Percentiles rank a stretch among this genome's conserved stretches.
phyloP scores from a whole-genome alignment of 768 basidiomycete genomes.

The Rhodotorula diobovata region DNA sequence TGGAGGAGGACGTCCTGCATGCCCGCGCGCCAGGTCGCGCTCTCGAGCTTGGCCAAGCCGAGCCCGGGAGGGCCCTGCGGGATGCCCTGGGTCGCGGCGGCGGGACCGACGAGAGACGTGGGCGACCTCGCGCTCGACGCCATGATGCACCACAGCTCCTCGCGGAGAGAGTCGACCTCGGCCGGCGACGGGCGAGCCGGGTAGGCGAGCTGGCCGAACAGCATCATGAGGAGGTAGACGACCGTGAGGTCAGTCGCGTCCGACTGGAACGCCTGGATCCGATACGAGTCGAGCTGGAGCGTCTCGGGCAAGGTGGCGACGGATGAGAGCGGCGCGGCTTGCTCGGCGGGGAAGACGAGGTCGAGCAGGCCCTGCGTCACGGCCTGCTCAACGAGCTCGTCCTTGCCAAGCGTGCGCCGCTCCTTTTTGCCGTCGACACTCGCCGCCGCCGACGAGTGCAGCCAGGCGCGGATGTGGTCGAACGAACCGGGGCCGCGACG shows the following conservation, averaged over 20 bases:
- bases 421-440: conserved; percentile 3
- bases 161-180: conserved; percentile 62
- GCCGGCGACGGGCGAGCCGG: conserved; percentile 37
- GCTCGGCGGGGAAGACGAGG: conserved; percentile 46
- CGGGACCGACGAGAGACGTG: conserved; percentile 9
- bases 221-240: conserved; percentile 72
- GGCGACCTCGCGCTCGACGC: conserved; percentile 3
- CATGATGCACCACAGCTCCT: conserved; percentile 67
- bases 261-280: conserved; percentile 61
- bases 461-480: conserved; percentile 64
- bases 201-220: conserved; percentile 65
- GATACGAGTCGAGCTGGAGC: conserved; percentile 69
- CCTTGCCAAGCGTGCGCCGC: conserved; percentile 50
- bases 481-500: conserved; percentile 10
- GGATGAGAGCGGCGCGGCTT: conserved; percentile 3
- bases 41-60: conserved; percentile 31
- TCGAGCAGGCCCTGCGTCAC: conserved; percentile 40
- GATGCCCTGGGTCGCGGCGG: not conserved
- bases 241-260: conserved; percentile 72
- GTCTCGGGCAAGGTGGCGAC: conserved; percentile 66
- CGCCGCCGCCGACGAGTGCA: conserved; percentile 53
- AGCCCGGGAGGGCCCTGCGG: conserved; percentile 22
- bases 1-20: conserved; percentile 70
- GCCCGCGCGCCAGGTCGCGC: conserved; percentile 54
- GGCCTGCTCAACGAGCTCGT: conserved; percentile 47